Conservation (phyloP, 192 early-diverging fungal species). For the Coemansia sp. region DNA sequence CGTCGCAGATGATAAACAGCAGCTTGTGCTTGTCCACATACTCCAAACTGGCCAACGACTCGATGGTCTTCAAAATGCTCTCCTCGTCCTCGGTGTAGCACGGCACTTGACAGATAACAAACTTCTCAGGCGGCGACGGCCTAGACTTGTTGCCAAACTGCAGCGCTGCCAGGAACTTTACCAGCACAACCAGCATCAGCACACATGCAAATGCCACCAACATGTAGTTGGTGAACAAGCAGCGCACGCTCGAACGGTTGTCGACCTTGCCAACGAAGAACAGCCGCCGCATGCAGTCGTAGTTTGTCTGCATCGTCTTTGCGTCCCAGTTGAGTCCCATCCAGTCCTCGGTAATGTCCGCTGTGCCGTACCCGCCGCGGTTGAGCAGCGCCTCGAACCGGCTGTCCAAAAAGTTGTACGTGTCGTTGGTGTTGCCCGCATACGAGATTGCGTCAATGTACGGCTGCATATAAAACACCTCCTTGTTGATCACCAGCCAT, state of each 20-base stretch:
- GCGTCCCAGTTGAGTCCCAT: slow-evolving; percentile 29
- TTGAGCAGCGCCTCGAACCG: slow-evolving; percentile 61
- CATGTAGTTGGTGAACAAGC: slow-evolving; percentile 84
- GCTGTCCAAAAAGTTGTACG: slow-evolving; percentile 28
- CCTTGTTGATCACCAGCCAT: slow-evolving; percentile 63
- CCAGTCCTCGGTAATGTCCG: slow-evolving; percentile 51
- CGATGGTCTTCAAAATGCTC: slow-evolving; percentile 78
- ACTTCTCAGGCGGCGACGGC: slow-evolving; percentile 86
- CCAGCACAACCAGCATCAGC: slow-evolving; percentile 79
- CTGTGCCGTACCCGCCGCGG: slow-evolving; percentile 43
- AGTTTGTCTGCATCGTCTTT: slow-evolving; percentile 38
- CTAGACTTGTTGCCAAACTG: slow-evolving; percentile 69
- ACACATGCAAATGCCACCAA: slow-evolving; percentile 74
- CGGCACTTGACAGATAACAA: slow-evolving; percentile 92
- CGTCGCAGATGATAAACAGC: slow-evolving; percentile 84
- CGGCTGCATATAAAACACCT: slow-evolving; percentile 66
- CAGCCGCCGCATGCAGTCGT: slow-evolving; percentile 78
- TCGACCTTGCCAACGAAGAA: slow-evolving; percentile 87
- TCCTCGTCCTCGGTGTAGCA: slow-evolving; percentile 94
- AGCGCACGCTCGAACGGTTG: slow-evolving; percentile 69
- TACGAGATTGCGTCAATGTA: slow-evolving; percentile 53
- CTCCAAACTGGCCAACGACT: slow-evolving; percentile 70
- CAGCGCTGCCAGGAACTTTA: slow-evolving; percentile 79
- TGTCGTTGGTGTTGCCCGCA: slow-evolving; percentile 33
- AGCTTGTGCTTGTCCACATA: slow-evolving; percentile 91